Base-by-base conservation (phyloP, 2,329 filamentous ascomycete species). In the Curvularia hawaiiensis region DNA sequence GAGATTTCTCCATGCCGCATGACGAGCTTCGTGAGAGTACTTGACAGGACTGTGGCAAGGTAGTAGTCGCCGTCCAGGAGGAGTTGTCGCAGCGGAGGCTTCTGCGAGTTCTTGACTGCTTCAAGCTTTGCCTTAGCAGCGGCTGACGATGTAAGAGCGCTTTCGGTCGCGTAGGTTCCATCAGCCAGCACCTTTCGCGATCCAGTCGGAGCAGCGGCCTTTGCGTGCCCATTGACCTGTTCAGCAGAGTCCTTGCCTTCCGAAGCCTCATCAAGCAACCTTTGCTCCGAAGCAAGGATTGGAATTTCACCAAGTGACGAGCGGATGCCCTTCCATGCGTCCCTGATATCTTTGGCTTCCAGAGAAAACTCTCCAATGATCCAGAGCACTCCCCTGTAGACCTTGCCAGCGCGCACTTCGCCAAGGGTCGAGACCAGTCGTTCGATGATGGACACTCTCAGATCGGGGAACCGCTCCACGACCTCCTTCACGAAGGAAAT, bases 401-500 rank as follows among this genome's bases (percentile, higher is more conserved):
- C 94, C 81, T 98, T 99, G 45, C 95, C 95, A 61, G 95, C 93
- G 59, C 95, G 89, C 26, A 99, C 95, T 77, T 99, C 95, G 68
- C 89, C 89, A 44, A 99, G 83, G 1, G 95, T 98, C 14, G 91
- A 90, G 7, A 98, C 93, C 16, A 99, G 82, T 59, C 93, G 90
- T 70, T 90, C 87, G 7, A 98, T 89, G 66, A 99, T 98, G 0
- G 91, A 90, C 33, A 88, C 86, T 59, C 95, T 88, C 56, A 99
- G 84, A 68, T 91, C 88, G 8, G 95, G 95, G 82, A 98, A 99
- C 73, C 96, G 97, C 79, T 99, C 95, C 7, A 98, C 94, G 3
- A 99, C 95, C 76, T 99, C 95, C 79, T 99, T 99, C 63, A 99
- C 93, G 73, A 99, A 99, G 54, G 92, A 93, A 73, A 99, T 98